phyloP scores from a whole-genome alignment of 148 eudicot species.

The Rhododendron mucronatum region DNA sequence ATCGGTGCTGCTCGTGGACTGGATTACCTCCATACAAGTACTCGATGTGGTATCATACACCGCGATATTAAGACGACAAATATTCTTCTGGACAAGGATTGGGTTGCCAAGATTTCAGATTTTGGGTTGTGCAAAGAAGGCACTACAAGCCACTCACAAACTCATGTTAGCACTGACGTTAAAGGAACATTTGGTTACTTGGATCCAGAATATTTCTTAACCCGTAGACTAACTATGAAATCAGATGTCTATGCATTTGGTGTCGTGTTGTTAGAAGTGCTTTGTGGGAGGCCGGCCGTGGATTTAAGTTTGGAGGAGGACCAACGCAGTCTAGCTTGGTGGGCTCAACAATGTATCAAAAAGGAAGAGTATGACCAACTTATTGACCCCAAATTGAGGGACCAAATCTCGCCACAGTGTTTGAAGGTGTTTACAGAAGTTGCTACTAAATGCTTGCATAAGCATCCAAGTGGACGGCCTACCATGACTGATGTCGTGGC shows the following conservation, averaged over 20 bases:
- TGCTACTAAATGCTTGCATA: neutral
- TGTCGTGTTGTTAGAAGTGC: neutral
- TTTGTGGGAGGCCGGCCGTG: neutral
- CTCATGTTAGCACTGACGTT: neutral
- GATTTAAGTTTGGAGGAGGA: neutral
- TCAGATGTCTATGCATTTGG: neutral
- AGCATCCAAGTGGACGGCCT: neutral
- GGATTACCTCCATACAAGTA: conserved; percentile 18
- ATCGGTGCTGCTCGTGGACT: neutral
- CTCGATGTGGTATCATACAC: conserved; percentile 3
- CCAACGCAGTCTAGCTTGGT: neutral
- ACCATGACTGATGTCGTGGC: neutral
- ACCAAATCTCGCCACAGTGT: neutral
- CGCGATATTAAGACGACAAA: conserved; percentile 16
- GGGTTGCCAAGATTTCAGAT: conserved; percentile 22
- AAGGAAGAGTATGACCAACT: neutral
- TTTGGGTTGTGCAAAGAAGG: conserved; percentile 10
- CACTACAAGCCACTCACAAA: conserved; percentile 3
- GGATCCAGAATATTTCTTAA: neutral
- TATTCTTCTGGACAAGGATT: conserved; percentile 15
- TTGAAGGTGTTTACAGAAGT: neutral
- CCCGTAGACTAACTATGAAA: neutral
- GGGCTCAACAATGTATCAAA: neutral
- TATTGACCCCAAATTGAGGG: neutral
- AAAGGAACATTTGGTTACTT: conserved; percentile 20